These are phyloP conservation scores for Pezicula carpinea DNA, from an alignment of 2,329 filamentous ascomycete species.

Conservation along the genomic window DNA sequence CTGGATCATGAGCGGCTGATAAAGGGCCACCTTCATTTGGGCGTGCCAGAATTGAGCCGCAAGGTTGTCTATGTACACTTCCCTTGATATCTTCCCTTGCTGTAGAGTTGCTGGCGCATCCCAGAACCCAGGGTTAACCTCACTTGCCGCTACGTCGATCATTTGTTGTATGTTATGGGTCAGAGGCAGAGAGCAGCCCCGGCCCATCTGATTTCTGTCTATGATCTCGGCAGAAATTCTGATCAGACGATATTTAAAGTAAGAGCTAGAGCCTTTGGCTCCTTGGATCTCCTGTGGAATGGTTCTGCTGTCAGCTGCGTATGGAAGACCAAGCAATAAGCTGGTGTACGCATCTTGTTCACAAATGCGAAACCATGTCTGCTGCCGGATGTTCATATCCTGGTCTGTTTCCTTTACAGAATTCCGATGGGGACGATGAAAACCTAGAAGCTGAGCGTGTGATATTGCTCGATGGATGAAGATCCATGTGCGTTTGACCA, in stretches of 20 bases:
- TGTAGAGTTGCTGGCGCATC: slow-evolving; percentile 23
- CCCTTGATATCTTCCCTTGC: slow-evolving; percentile 3
- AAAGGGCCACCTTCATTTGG: slow-evolving; percentile 34
- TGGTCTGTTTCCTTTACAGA: slow-evolving; percentile 14
- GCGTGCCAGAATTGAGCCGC: slow-evolving; percentile 36
- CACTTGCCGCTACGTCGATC: slow-evolving; percentile 27
- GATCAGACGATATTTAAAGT: slow-evolving; percentile 8
- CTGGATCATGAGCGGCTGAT: slow-evolving; percentile 42
- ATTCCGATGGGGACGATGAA: slow-evolving; percentile 31
- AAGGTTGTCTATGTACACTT: slow-evolving; percentile 24
- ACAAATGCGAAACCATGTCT: slow-evolving; percentile 34
- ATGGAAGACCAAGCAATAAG: slow-evolving; percentile 48
- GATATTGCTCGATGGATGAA: slow-evolving; percentile 45
- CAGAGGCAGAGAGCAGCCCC: slow-evolving; percentile 30
- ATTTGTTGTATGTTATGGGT: slow-evolving; percentile 38
- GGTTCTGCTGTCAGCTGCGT: slow-evolving; percentile 21
- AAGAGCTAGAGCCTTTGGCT: not conserved
- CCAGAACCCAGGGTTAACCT: slow-evolving; percentile 29
- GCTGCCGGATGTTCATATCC: slow-evolving; percentile 9
- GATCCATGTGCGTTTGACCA: slow-evolving; percentile 50
- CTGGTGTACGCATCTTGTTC: slow-evolving; percentile 44
- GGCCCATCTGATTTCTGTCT: slow-evolving; percentile 34
- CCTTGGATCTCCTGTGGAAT: not conserved
- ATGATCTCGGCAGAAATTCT: slow-evolving; percentile 30
- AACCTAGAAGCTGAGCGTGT: slow-evolving; percentile 47